Evolutionary conservation across 2,329 filamentous ascomycete genomes (phyloP).

Genomic region (Emergomyces orientalis): DNA sequence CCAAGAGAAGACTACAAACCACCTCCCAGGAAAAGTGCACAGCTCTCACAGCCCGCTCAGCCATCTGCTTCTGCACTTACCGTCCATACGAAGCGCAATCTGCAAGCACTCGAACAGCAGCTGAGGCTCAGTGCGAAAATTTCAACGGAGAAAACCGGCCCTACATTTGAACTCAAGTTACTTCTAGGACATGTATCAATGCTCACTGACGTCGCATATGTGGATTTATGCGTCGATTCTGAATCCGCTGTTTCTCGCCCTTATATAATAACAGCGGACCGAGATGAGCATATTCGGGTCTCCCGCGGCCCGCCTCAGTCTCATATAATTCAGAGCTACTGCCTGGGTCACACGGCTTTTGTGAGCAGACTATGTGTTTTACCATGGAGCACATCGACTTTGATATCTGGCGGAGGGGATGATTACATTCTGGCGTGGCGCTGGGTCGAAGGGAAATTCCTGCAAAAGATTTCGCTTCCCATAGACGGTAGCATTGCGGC

Average conservation of each 20-base stretch:
- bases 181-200: slow-evolving; percentile 92
- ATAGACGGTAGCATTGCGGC: slow-evolving; percentile 12
- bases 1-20: slow-evolving; percentile 28
- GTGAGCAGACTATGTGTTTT: slow-evolving; percentile 66
- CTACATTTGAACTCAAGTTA: slow-evolving; percentile 62
- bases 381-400: slow-evolving; percentile 44
- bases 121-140: slow-evolving; percentile 36
- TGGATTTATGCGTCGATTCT: slow-evolving; percentile 38
- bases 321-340: slow-evolving; percentile 82
- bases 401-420: slow-evolving; percentile 85
- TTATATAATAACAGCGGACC: slow-evolving; percentile 59
- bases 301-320: slow-evolving; percentile 73
- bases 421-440: slow-evolving; percentile 70
- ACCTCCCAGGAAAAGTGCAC: slow-evolving; percentile 23
- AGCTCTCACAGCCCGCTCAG: slow-evolving; percentile 32
- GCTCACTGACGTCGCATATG: slow-evolving; percentile 64
- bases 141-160: slow-evolving; percentile 39
- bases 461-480: slow-evolving; percentile 24
- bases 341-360: slow-evolving; percentile 80
- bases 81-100: slow-evolving; percentile 54
- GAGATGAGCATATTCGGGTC: slow-evolving; percentile 78
- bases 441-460: slow-evolving; percentile 48
- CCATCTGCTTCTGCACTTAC: slow-evolving; percentile 50
- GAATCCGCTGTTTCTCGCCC: slow-evolving; percentile 41
- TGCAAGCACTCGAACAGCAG: slow-evolving; percentile 49